Base-by-base conservation (phyloP, 2,329 filamentous ascomycete genomes). In the Phialophora chinensis region DNA sequence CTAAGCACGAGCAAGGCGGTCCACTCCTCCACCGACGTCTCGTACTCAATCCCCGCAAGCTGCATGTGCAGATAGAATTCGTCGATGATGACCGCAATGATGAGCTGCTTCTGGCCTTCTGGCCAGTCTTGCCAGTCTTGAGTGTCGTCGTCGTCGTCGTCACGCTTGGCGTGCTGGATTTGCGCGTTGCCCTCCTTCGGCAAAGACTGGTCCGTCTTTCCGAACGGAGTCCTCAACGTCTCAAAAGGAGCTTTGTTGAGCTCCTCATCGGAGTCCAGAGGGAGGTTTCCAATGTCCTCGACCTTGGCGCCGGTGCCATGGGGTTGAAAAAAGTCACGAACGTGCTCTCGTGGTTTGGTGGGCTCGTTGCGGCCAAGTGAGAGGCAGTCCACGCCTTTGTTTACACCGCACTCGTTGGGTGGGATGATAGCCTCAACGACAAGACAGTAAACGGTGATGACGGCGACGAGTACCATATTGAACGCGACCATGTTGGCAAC, bases 71-170 rank as follows among this genome's bases (percentile, higher is more conserved):
- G 27, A 31, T 55, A 5, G 17, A 31, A 55, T 29, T 55, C 29
- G 12, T 35, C 29, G 4, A 31, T 33, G 12, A 29, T 31, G 53
- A 20, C 10, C 25, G 14, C 25, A 12, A 55, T 29, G 29, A 33
- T 5, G 29, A 35, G 14, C 3, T 25, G 8, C 27, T 55, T 55
- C 14, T 55, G 27, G 29, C 20, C 8, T 35, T 31, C 53, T 29
- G 53, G 25, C 53, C 53, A 55, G 53, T 55, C 53, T 29, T 55
- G 23, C 53, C 53, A 55, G 27, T 35, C 23, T 20, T 33, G 11
- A 27, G 50, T n/a, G 27, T 25, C 50, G 50, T 20, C n/a, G 10
- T 54, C 10, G 11, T 29, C 23, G 25, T n/a, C n/a, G n/a, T 31
- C 52, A 29, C 53, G 53, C 29, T 55, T 55, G 29, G 17, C 53